These are phyloP conservation scores for Ceratocystis papillata DNA, from an alignment of 2,329 filamentous ascomycete genomes.

Conservation along the genomic window DNA sequence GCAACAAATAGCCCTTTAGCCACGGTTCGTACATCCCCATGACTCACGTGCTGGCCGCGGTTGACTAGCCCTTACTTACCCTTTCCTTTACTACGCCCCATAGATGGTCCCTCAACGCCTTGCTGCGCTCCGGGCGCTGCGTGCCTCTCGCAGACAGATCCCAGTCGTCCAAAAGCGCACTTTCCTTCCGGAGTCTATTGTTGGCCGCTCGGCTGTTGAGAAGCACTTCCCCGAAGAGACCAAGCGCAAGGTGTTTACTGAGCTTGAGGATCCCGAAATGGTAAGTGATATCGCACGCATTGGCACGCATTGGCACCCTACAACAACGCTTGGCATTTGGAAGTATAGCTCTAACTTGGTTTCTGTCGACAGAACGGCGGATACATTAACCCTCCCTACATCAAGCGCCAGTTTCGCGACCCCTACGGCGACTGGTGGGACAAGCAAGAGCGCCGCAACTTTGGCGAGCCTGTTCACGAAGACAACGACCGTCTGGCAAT, in stretches of 20 bases:
- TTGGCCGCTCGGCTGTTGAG: constrained; percentile 39
- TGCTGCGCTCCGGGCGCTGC: constrained; percentile 27
- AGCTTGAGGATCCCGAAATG: constrained; percentile 56
- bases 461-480: constrained; percentile 90
- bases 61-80: background rate
- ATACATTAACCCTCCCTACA: constrained; percentile 64
- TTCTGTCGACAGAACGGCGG: constrained; percentile 56
- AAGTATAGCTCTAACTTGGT: constrained; percentile 1
- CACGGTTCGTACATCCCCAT: background rate
- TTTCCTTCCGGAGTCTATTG: constrained; percentile 43
- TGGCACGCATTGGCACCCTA: background rate
- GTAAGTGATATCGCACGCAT: constrained; percentile 36
- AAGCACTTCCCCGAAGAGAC: constrained; percentile 40
- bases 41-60: background rate
- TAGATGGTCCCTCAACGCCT: constrained; percentile 30
- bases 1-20: background rate
- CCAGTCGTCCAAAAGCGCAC: constrained; percentile 47
- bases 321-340: too few species aligned
- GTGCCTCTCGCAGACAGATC: constrained; percentile 36
- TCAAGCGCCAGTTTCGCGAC: constrained; percentile 88
- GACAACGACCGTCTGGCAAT: constrained; percentile 89
- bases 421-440: constrained; percentile 95
- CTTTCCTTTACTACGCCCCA: background rate
- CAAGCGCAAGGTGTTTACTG: constrained; percentile 36
- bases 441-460: constrained; percentile 93